Percentiles rank a stretch among this genome's conserved stretches.
phyloP scores from a whole-genome alignment of 192 early-diverging fungal species.

The Pecoramyces ruminantium region DNA sequence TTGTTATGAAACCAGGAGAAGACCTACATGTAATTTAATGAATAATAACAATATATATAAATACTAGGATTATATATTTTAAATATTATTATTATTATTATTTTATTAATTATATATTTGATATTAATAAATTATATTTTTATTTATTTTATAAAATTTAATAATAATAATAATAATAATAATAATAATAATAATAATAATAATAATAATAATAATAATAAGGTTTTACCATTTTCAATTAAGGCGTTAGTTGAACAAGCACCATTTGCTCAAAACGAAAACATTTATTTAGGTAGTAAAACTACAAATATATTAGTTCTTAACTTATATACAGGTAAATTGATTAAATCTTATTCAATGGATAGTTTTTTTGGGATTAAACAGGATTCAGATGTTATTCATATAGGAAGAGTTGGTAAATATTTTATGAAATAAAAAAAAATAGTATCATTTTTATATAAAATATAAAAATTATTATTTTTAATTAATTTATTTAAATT shows the following conservation, averaged over 20 bases:
- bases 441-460: too few relatives aligned
- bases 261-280: neutral
- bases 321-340: neutral
- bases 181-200: too few relatives aligned
- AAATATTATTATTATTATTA: too few relatives aligned
- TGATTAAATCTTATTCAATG: neutral
- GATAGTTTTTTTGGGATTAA: neutral
- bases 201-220: neutral
- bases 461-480: too few relatives aligned
- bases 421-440: neutral
- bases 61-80: too few relatives aligned
- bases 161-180: too few relatives aligned
- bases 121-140: too few relatives aligned
- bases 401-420: neutral
- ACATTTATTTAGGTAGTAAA: neutral
- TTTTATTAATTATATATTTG: too few relatives aligned
- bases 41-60: too few relatives aligned
- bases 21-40: neutral
- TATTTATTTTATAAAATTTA: too few relatives aligned
- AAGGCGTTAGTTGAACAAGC: neutral
- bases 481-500: too few relatives aligned
- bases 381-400: neutral
- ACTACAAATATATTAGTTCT: neutral
- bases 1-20: neutral
- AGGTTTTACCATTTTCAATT: neutral